Evolutionary conservation across 208 protist species (phyloP).

Genomic region (Borovskyia barvae): DNA sequence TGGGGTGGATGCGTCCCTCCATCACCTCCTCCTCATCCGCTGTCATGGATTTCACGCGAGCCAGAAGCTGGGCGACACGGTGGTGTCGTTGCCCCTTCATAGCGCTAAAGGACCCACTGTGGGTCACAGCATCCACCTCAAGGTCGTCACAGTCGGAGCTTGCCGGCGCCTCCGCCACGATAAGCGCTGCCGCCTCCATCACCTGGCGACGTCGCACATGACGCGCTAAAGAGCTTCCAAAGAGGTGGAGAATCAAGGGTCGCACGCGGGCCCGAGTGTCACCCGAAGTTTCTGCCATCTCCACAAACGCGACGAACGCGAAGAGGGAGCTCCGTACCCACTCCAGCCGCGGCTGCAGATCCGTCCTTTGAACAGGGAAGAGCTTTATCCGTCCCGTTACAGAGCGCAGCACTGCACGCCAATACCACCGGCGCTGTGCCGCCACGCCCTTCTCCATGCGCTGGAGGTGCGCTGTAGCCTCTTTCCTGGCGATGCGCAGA

Average conservation of each 20-base stretch:
- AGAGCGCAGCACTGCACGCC: constrained; percentile 71
- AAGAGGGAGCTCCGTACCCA: constrained; percentile 79
- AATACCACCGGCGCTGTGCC: constrained; percentile 88
- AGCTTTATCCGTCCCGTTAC: constrained; percentile 53
- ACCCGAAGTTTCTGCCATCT: constrained; percentile 63
- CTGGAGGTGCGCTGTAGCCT: constrained; percentile 63
- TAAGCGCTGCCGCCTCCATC: constrained; percentile 2
- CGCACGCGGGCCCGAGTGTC: constrained; percentile 40
- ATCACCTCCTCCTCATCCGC: constrained; percentile 59
- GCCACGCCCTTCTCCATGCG: constrained; percentile 77
- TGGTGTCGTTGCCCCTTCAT: no score
- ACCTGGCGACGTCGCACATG: constrained; percentile 23
- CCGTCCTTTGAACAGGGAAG: constrained; percentile 67
- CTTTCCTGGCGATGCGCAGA: constrained; percentile 49
- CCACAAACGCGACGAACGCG: constrained; percentile 77
- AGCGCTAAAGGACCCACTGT: no score
- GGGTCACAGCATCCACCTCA: no score
- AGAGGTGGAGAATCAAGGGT: constrained; percentile 62
- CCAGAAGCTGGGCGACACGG: constrained; percentile 28
- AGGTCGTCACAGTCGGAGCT: no score
- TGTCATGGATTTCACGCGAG: constrained; percentile 24
- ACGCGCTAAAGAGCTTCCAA: constrained; percentile 50
- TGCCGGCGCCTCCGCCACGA: background rate
- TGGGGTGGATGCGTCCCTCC: constrained; percentile 47
- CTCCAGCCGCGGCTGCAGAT: constrained; percentile 80